Conservation (phyloP, 75 land plant genomes). For the Pinus taeda region DNA sequence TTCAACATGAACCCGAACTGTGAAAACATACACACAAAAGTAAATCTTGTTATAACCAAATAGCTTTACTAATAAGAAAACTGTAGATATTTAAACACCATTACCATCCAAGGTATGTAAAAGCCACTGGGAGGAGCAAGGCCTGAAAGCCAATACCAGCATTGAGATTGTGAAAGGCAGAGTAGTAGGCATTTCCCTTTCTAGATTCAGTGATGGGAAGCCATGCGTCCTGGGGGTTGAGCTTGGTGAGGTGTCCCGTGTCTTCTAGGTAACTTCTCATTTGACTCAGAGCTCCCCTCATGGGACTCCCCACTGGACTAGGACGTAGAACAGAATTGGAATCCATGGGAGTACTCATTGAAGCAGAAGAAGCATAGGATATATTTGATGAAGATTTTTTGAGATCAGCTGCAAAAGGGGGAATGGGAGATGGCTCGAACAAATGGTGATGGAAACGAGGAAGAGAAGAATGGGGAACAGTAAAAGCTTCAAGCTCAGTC, state of each 20-base stretch:
- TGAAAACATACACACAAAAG: no score
- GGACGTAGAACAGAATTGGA: constrained; percentile 30
- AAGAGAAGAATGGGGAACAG: no score
- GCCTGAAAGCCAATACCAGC: constrained; percentile 90
- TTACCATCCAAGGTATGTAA: constrained; percentile 90
- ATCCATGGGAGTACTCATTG: constrained; percentile 22
- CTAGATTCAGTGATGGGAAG: constrained; percentile 92
- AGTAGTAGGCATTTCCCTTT: constrained; percentile 85
- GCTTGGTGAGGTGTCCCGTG: constrained; percentile 79
- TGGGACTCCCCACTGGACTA: constrained; percentile 58
- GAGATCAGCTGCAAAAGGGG: no score
- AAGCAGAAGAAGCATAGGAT: no score
- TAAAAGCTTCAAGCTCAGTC: no score
- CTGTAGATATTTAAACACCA: neutral
- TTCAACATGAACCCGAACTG: no score
- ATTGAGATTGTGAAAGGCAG: constrained; percentile 83
- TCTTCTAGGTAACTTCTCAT: constrained; percentile 82
- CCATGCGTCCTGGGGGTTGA: constrained; percentile 84
- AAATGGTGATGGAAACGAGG: no score
- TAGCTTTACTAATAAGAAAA: neutral
- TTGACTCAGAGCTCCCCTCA: constrained; percentile 55
- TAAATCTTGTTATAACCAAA: neutral
- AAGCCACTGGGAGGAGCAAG: constrained; percentile 78
- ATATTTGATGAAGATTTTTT: no score
- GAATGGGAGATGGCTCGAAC: no score